phyloP scores from a whole-genome alignment of 2,329 filamentous ascomycete genomes.

The Ophiostoma ips region DNA sequence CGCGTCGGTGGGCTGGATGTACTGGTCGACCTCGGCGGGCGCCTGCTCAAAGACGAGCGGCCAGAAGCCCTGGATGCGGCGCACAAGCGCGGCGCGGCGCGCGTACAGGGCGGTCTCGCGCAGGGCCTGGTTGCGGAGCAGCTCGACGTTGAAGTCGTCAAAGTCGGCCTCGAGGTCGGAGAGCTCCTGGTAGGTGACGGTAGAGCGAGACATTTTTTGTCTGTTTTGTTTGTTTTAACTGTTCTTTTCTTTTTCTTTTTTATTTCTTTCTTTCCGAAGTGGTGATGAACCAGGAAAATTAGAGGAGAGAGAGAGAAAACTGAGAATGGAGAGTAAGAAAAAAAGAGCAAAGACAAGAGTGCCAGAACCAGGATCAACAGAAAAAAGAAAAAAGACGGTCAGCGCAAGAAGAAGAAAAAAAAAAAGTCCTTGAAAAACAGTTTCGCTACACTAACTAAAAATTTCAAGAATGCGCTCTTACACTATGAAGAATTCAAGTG shows the following conservation, averaged over 20 bases:
- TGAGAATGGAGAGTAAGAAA: no score
- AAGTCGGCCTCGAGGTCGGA: constrained; percentile 71
- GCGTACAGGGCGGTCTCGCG: constrained; percentile 59
- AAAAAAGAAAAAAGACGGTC: background rate
- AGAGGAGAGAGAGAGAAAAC: background rate
- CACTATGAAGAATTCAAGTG: background rate
- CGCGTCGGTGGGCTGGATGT: constrained; percentile 70
- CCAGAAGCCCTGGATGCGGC: constrained; percentile 82
- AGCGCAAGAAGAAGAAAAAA: background rate
- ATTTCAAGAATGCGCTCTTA: background rate
- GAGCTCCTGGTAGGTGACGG: constrained; percentile 60
- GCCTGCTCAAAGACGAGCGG: constrained; percentile 81
- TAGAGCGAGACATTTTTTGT: constrained; percentile 11
- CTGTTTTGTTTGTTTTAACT: background rate
- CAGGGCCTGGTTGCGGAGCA: constrained; percentile 61
- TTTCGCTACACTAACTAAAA: no score
- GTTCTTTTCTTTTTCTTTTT: no score
- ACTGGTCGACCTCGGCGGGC: constrained; percentile 74
- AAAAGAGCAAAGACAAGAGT: no score
- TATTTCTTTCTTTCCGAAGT: no score
- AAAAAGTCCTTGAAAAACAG: no score
- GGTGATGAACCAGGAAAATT: no score
- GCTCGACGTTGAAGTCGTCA: constrained; percentile 66
- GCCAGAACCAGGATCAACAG: background rate
- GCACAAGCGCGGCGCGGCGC: constrained; percentile 57